Conservation (phyloP, 495 filamentous ascomycete genomes). For the Echria macrotheca region DNA sequence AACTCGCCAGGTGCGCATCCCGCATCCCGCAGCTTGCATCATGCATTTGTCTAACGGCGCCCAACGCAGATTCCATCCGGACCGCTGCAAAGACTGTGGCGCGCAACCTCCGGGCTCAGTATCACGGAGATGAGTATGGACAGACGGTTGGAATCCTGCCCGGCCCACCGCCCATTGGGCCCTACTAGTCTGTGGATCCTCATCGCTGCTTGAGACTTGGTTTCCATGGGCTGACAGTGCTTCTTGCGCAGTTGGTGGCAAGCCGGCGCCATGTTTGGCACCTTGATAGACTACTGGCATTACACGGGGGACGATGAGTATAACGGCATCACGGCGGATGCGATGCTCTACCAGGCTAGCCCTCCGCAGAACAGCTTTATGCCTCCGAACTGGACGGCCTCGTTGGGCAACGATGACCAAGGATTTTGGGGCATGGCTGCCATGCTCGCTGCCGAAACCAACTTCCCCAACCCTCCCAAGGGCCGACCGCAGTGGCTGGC, state of each 20-base stretch:
- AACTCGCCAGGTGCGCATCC: conserved; percentile 1
- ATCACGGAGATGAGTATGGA: conserved; percentile 59
- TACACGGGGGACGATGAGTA: conserved; percentile 59
- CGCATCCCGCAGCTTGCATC: background rate
- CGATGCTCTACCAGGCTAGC: conserved; percentile 56
- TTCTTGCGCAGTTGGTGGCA: too few relatives aligned
- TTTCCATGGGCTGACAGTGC: too few relatives aligned
- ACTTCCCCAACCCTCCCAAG: conserved; percentile 54
- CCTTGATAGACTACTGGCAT: conserved; percentile 65
- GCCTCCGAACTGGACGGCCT: conserved; percentile 56
- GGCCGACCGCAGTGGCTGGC: conserved; percentile 67
- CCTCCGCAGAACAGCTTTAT: conserved; percentile 51
- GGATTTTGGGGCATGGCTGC: conserved; percentile 64
- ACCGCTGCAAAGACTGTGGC: conserved; percentile 24
- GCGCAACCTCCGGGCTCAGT: conserved; percentile 56
- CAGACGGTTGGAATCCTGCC: conserved; percentile 41
- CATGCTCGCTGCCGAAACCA: conserved; percentile 61
- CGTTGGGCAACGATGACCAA: conserved; percentile 66
- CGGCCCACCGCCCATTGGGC: conserved; percentile 24
- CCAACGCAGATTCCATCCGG: conserved; percentile 22
- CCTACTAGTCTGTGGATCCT: too few relatives aligned
- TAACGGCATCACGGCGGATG: conserved; percentile 49
- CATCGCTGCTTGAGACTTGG: too few relatives aligned
- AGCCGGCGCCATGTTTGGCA: conserved; percentile 64
- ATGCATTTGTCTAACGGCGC: background rate